Conservation (phyloP, 2,329 filamentous ascomycete genomes). For the Aureobasidium melanogenum region DNA sequence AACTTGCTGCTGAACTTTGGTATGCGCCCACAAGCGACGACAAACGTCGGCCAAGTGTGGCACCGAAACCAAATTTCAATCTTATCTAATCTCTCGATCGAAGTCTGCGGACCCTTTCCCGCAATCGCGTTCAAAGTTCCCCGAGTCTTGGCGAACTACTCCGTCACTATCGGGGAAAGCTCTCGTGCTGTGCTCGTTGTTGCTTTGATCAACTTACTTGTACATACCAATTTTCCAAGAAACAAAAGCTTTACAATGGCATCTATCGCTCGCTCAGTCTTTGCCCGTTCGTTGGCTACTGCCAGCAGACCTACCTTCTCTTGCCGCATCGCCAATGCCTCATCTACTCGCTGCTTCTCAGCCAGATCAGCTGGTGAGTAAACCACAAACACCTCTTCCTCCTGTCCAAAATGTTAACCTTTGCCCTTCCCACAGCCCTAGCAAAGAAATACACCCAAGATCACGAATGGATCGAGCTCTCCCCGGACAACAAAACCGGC, state of each 20-base stretch:
- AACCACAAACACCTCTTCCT: background rate
- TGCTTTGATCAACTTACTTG: background rate
- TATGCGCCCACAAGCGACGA: background rate
- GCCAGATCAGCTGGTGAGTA: slow-evolving; percentile 9
- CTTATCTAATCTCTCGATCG: background rate
- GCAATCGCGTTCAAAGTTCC: background rate
- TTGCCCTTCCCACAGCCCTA: slow-evolving; percentile 32
- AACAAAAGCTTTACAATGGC: slow-evolving; percentile 12
- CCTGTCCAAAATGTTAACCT: too few relatives aligned
- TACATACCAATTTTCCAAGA: background rate
- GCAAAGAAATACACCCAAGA: slow-evolving; percentile 89
- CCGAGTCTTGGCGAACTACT: background rate
- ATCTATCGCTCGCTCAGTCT: slow-evolving; percentile 7
- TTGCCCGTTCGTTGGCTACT: slow-evolving; percentile 11
- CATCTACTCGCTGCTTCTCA: slow-evolving; percentile 6
- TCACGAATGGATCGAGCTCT: slow-evolving; percentile 95
- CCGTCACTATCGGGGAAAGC: background rate
- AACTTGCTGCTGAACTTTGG: background rate
- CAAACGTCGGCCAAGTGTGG: background rate
- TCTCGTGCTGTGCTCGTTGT: background rate
- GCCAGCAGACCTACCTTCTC: background rate
- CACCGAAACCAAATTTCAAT: background rate
- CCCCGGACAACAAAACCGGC: slow-evolving; percentile 51
- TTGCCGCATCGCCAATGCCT: background rate
- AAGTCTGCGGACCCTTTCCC: background rate